phyloP scores from a whole-genome alignment of 2,329 filamentous ascomycete genomes.

The Aureobasidium sp. region DNA sequence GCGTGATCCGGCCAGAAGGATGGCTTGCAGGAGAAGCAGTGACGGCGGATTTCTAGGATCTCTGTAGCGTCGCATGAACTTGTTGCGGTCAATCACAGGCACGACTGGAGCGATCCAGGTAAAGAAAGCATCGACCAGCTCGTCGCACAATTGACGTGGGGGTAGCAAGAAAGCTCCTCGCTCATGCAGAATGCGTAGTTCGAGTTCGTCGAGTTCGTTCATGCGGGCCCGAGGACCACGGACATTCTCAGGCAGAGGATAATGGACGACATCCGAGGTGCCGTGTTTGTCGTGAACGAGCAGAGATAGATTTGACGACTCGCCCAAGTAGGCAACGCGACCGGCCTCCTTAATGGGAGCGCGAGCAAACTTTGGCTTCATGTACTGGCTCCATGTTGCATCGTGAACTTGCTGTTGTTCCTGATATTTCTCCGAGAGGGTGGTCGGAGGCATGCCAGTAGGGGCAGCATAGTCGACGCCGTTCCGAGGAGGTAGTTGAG shows the following conservation, averaged over 20 bases:
- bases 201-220: constrained; percentile 87
- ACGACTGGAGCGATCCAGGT: constrained; percentile 94
- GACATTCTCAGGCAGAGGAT: constrained; percentile 86
- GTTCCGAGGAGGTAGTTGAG: constrained; percentile 18
- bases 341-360: constrained; percentile 95
- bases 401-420: constrained; percentile 70
- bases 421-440: constrained; percentile 67
- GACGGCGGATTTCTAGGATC: constrained; percentile 92
- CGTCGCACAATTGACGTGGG: constrained; percentile 80
- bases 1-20: constrained; percentile 84
- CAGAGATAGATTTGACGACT: constrained; percentile 93
- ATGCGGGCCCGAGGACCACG: constrained; percentile 78
- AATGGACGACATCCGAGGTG: constrained; percentile 86
- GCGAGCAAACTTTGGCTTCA: constrained; percentile 94
- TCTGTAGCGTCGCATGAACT: constrained; percentile 88
- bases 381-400: constrained; percentile 74
- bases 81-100: constrained; percentile 84
- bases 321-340: constrained; percentile 85
- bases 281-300: constrained; percentile 94
- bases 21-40: constrained; percentile 79
- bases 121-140: constrained; percentile 90
- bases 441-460: constrained; percentile 66
- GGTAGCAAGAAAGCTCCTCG: constrained; percentile 86
- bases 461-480: constrained; percentile 8
- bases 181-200: constrained; percentile 91